Percentiles rank a stretch among this genome's conserved stretches.
Evolutionary conservation across 139 green algal species (phyloP).

Genomic region (Zygnema circumcarinatum): DNA sequence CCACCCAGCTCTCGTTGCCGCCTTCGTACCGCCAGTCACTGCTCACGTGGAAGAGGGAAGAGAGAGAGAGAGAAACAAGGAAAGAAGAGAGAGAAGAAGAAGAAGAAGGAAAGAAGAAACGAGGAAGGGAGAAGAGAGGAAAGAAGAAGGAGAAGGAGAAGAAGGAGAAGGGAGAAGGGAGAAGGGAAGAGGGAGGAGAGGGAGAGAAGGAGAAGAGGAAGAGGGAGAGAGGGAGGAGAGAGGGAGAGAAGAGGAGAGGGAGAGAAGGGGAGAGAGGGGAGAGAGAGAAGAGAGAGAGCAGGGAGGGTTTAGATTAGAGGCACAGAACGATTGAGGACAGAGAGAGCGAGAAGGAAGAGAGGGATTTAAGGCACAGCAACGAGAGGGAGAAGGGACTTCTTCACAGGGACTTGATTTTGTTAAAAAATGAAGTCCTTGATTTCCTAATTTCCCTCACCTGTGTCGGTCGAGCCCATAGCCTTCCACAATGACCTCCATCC

Average conservation of each 20-base stretch:
- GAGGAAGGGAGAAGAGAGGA: neutral
- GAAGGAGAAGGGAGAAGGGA: neutral
- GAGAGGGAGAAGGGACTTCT: too few relatives aligned
- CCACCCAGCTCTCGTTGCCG: slow-evolving; percentile 87
- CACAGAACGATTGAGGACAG: too few relatives aligned
- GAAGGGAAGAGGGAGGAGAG: neutral
- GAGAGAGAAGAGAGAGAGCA: neutral
- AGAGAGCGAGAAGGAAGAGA: too few relatives aligned
- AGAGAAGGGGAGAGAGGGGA: neutral
- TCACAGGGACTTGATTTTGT: too few relatives aligned
- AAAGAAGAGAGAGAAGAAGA: neutral
- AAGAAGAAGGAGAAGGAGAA: neutral
- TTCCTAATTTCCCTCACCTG: neutral
- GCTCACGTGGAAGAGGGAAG: neutral
- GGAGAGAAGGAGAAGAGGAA: neutral
- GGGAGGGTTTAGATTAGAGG: too few relatives aligned
- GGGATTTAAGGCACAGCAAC: too few relatives aligned
- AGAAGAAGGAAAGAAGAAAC: neutral
- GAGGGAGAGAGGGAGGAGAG: neutral
- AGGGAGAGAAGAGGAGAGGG: neutral
- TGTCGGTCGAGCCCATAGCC: slow-evolving; percentile 9
- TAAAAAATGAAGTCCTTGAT: neutral
- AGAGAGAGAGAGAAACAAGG: slow-evolving; percentile 11
- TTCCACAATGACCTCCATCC: neutral
- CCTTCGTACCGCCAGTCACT: slow-evolving; percentile 54